These are phyloP conservation scores for Crassisporium funariophilum DNA, from an alignment of 768 basidiomycete species.

Conservation along the genomic window DNA sequence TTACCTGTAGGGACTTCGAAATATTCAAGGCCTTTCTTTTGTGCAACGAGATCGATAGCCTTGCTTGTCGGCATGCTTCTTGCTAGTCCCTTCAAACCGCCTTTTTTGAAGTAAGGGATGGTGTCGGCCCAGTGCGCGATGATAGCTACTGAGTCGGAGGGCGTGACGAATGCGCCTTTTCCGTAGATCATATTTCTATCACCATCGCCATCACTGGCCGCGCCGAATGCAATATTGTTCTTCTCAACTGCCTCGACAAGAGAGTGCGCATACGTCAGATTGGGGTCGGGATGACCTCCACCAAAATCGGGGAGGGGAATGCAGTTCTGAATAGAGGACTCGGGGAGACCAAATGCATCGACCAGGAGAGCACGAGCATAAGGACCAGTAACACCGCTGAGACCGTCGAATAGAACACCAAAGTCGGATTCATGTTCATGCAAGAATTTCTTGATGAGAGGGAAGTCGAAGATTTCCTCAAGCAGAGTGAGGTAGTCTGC, in stretches of 20 bases:
- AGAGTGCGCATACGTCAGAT: slow-evolving; percentile 93
- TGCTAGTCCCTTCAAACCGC: slow-evolving; percentile 93
- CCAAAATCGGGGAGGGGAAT: slow-evolving; percentile 93
- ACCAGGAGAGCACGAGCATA: slow-evolving; percentile 91
- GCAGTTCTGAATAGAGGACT: slow-evolving; percentile 87
- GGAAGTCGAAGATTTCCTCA: slow-evolving; percentile 91
- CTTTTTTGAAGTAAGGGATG: slow-evolving; percentile 91
- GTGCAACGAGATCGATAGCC: slow-evolving; percentile 94
- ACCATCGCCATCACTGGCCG: slow-evolving; percentile 96
- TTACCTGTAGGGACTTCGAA: slow-evolving; percentile 96
- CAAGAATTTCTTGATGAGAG: slow-evolving; percentile 89
- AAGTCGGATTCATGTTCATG: slow-evolving; percentile 64
- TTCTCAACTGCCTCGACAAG: slow-evolving; percentile 92
- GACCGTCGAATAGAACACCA: slow-evolving; percentile 92
- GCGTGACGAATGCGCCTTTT: slow-evolving; percentile 96
- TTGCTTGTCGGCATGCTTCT: slow-evolving; percentile 98
- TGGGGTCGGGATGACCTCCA: slow-evolving; percentile 97
- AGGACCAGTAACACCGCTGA: slow-evolving; percentile 96
- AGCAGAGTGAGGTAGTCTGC: slow-evolving; percentile 84
- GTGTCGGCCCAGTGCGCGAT: slow-evolving; percentile 95
- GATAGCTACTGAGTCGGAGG: slow-evolving; percentile 96
- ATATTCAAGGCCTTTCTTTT: slow-evolving; percentile 88
- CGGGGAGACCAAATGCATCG: slow-evolving; percentile 76
- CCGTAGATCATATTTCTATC: slow-evolving; percentile 99
- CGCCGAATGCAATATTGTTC: slow-evolving; percentile 87